A percentile compares a stretch with the other conserved stretches of the same genome.
These are phyloP conservation scores for Lepidium campestre DNA, from an alignment of 441 rosid species.

Conservation along the genomic window DNA sequence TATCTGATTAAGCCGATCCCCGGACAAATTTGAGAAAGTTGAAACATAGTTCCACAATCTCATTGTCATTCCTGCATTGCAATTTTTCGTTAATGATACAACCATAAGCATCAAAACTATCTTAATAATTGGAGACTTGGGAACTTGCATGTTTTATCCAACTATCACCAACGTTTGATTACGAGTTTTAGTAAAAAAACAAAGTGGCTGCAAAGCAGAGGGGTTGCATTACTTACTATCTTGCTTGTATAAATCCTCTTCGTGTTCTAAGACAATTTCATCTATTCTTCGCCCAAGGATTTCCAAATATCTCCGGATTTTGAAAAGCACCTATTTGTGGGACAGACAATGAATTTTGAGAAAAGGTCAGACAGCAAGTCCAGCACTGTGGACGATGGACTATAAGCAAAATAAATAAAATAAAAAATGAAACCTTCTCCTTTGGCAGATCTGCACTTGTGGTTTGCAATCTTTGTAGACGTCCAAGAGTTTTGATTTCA, in stretches of 20 bases:
- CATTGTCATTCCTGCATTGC: conserved; percentile 69
- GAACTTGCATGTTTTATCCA: not conserved
- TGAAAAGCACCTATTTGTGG: conserved; percentile 69
- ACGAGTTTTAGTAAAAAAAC: not conserved
- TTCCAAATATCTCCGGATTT: conserved; percentile 87
- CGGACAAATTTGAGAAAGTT: conserved; percentile 85
- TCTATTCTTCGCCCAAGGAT: conserved; percentile 86
- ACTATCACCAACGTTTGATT: not conserved
- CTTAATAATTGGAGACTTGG: not conserved
- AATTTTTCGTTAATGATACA: not conserved
- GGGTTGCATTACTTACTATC: conserved; percentile 55
- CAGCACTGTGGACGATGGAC: not conserved
- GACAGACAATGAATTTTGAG: not conserved
- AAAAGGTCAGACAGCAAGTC: not conserved
- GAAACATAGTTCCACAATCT: conserved; percentile 97
- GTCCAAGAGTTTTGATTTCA: conserved; percentile 77
- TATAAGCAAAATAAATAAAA: not conserved
- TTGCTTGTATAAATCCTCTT: conserved; percentile 65
- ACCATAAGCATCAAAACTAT: not conserved
- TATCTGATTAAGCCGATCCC: conserved; percentile 83
- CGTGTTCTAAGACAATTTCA: conserved; percentile 65
- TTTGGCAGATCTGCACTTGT: conserved; percentile 96
- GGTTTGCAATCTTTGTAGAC: conserved; percentile 81
- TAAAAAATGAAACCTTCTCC: conserved; percentile 51
- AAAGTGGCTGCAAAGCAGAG: not conserved